Evolutionary conservation across 179 eudicot genomes (phyloP), one percentile per base, ranked within the genome.

Genomic region (Sideroxylon spinosum): DNA sequence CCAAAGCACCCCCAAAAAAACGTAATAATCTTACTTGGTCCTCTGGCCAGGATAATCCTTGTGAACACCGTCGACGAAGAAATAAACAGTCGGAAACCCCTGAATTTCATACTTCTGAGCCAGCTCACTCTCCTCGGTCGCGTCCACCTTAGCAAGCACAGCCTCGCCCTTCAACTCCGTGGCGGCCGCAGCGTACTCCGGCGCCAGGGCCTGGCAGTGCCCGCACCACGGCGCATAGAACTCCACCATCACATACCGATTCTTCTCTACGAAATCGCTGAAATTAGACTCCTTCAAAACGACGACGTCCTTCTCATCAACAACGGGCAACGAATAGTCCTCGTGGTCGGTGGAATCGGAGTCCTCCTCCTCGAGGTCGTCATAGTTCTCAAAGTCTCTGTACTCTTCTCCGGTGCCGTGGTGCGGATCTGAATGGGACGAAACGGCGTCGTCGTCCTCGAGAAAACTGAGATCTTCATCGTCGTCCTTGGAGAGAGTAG

Each of bases 201-300:
- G 97, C 32, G 89, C 90, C 75, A 94, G 69, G 13, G 90, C 80
- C 85, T 87, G 87, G 73, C 95, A 92, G 76, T 94, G 92, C n/a
- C 90, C 91, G 80, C 98, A 92, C 97, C 97, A 94, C 3, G 98
- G 93, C n/a, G 98, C 98, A 82, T 94, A 94, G 78, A 92, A 92
- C 84, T 92, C 86, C 28, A 91, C 98, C 97, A 91, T 82, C 73
- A 86, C 90, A 25, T 84, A 76, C 84, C 69, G 82, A n/a, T 81
- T 89, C 52, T 74, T 84, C 59, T 23, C 79, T 0, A 90, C 49
- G n/a, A 86, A 78, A 0, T 83, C 91, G 25, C 67, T 82, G 71
- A 90, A 90, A 66, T 86, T 86, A 16, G 85, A 57, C 17, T 68
- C 86, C 74, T 79, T 90, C 46, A 92, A 59, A 6, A 86, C 88